Percentiles rank a stretch among this genome's conserved stretches.
These are phyloP conservation scores for Dalbergia cultrata DNA, from an alignment of 306 rosid genomes.

Conservation along the genomic window DNA sequence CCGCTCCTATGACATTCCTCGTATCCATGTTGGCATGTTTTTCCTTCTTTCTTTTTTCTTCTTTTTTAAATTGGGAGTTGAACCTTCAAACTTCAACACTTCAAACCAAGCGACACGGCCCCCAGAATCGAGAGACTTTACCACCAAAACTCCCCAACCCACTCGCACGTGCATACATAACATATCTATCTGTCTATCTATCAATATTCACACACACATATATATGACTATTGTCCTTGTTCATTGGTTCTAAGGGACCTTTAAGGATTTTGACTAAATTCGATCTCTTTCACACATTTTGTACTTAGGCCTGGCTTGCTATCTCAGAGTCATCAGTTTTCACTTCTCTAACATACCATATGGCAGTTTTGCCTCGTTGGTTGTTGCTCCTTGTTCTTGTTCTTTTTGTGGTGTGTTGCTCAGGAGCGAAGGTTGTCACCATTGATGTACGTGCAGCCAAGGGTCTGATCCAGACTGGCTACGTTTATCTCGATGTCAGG, in stretches of 20 bases:
- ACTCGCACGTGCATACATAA: background rate
- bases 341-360: constrained; percentile 2
- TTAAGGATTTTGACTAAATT: constrained; percentile 22
- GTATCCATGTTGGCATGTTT: background rate
- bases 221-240: constrained; percentile 1
- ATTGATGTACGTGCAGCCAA: constrained; percentile 71
- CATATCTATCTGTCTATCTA: too few species aligned
- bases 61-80: background rate
- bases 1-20: background rate
- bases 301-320: background rate
- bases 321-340: background rate
- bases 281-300: background rate
- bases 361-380: constrained; percentile 54
- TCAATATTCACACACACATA: background rate
- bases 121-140: constrained; percentile 14
- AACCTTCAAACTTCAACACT: background rate
- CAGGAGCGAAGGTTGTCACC: constrained; percentile 64
- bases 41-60: too few species aligned
- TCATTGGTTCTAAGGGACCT: constrained; percentile 51
- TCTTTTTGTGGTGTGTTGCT: constrained; percentile 48
- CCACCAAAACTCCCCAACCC: constrained; percentile 15
- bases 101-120: constrained; percentile 43
- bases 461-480: constrained; percentile 64
- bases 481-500: constrained; percentile 85
- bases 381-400: constrained; percentile 44